These are phyloP conservation scores for Alternaria angustiovoidea DNA, from an alignment of 2,329 filamentous ascomycete species.

Conservation along the genomic window DNA sequence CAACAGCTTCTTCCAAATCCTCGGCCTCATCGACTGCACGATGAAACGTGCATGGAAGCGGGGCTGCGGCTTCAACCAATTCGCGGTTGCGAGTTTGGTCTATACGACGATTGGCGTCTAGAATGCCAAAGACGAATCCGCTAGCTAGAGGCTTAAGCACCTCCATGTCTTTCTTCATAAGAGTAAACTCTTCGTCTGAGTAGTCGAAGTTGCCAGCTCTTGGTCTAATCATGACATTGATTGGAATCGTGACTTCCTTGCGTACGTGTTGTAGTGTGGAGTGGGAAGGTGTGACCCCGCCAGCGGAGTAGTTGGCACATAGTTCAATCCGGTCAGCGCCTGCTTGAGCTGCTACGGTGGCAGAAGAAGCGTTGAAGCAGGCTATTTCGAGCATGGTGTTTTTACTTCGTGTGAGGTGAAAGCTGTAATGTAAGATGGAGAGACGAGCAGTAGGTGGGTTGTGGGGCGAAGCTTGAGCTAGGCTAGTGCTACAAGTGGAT, in stretches of 20 bases:
- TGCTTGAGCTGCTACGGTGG: conserved; percentile 50
- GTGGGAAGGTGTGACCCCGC: conserved; percentile 54
- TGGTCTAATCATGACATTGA: conserved; percentile 64
- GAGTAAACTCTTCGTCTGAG: conserved; percentile 49
- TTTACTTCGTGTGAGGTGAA: neutral
- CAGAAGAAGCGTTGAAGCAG: conserved; percentile 57
- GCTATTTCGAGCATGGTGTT: conserved; percentile 57
- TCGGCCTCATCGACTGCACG: conserved; percentile 60
- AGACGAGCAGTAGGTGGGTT: neutral
- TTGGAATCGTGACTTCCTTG: conserved; percentile 47
- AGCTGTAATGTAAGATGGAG: neutral
- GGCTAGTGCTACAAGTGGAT: conserved; percentile 1
- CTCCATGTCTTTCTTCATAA: conserved; percentile 55
- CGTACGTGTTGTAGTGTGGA: conserved; percentile 36
- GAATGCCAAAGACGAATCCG: conserved; percentile 63
- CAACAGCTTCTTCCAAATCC: conserved; percentile 42
- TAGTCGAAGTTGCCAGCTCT: conserved; percentile 59
- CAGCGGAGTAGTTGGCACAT: conserved; percentile 52
- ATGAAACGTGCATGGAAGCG: conserved; percentile 63
- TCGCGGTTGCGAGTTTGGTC: conserved; percentile 54
- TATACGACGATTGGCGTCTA: conserved; percentile 46
- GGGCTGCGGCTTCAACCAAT: conserved; percentile 54
- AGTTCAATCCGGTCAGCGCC: conserved; percentile 63
- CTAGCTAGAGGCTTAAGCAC: conserved; percentile 49
- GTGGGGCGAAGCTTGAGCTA: neutral